Base-by-base conservation (phyloP, 2,329 filamentous ascomycete genomes). In the Macroventuria anomochaeta region DNA sequence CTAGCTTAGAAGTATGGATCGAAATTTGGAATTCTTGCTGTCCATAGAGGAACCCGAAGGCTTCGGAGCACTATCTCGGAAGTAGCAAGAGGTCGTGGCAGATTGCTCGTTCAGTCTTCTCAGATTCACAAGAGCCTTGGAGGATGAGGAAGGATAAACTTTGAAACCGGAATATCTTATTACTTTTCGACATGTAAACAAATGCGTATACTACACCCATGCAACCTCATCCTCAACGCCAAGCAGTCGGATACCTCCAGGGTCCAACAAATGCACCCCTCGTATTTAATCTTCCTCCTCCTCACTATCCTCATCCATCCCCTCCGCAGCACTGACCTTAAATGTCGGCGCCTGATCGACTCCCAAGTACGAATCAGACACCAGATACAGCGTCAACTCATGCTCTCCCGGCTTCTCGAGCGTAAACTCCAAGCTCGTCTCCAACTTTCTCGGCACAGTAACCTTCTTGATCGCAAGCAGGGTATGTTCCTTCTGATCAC, bases 341-440 rank as follows among this genome's bases (percentile, higher is more conserved):
- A 99, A 97, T 5, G 86, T 86, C 48, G 93, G 91, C 70, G 96
- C 96, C 78, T 99, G 95, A 78, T 99, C 96, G 46, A 99, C 92
- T 21, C 95, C 95, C 29, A 97, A 85, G 75, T 99, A 99, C 75
- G 90, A 93, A 78, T 99, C 95, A 73, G 93, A 95, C 89, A 99
- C 97, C 72, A 99, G 80, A 77, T 91, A 96, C 60, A 97, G 80
- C 75, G 93, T 97, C 70, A 99, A 77, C 55, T 93, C 86, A 75
- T 97, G 91, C 71, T 91, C 85, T 43, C 95, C 95, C 21, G 91
- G 83, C 58, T 85, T 87, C 20, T 91, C 91, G 46, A 97, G 89
- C 21, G 91, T 91, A 74, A 93, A 96, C 77, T 97, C 93, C 59
- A 99, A 79, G 70, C 86, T 87, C 52, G 92, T 84, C 68, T 90